Base-by-base conservation (phyloP, 1,284 basidiomycete genomes). In the Prillingera fragicola region DNA sequence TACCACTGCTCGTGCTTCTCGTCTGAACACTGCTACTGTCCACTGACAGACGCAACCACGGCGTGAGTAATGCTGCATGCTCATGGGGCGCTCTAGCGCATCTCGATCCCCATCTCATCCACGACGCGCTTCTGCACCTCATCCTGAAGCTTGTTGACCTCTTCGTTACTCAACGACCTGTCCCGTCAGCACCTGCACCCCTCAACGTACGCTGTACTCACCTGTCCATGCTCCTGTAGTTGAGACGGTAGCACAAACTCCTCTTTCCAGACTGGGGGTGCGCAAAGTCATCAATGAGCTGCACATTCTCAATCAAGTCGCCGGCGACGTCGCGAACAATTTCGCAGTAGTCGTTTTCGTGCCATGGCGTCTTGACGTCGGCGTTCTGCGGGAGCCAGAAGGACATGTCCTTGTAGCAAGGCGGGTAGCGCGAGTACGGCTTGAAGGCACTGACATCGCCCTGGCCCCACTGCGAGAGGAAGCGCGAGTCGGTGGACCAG, bases 291-390 rank as follows among this genome's bases (percentile, higher is more conserved):
- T 99, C 95, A 59, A 95, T 85, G 74, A 85, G 77, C 61, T 84
- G 80, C 5, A 98, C 92, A 55, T 87, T 84, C 67, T 98, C 94
- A 0, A 85, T 89, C 43, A 94, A 61, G 67, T 97, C 92, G 1
- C 90, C 91, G 0, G 87, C 91, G 7, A 85, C 78, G 57, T 96
- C 92, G 39, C 95, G 77, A 6, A 98, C 85, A 36, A 94, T 77
- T 67, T 99, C 95, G 68, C 87, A 96, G 61, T 97, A 85, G 69
- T 98, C 95, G 63, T 98, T 97, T 56, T 96, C 90, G 66, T 97
- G 91, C 62, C 94, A 78, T 4, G 53, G 52, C 37, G 51, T 52
- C 3, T 29, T 45, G 27, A 19, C 22, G 8, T 19, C 13, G 8
- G 26, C 42, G 45, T 13, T 45, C 45, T 18, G 35, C 0, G 85